Percentiles rank a stretch among this genome's conserved stretches.
phyloP scores from a whole-genome alignment of 2,329 filamentous ascomycete genomes.

The Exophiala dermatitidis region DNA sequence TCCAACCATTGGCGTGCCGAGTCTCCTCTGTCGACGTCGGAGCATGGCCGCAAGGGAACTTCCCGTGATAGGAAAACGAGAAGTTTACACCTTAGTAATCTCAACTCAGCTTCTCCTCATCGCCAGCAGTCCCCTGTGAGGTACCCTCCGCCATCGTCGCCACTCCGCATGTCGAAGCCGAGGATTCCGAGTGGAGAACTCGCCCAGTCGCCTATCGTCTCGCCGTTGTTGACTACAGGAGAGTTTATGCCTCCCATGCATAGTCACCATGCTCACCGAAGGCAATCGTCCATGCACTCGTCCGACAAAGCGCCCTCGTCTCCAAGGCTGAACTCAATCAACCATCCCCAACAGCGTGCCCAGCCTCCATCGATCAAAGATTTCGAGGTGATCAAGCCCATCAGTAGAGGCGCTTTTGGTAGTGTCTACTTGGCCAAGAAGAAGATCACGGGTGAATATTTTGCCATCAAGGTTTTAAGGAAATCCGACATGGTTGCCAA shows the following conservation, averaged over 20 bases:
- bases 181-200: slow-evolving; percentile 53
- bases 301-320: slow-evolving; percentile 72
- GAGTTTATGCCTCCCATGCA: slow-evolving; percentile 51
- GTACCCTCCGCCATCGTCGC: slow-evolving; percentile 67
- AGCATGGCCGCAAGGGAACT: slow-evolving; percentile 70
- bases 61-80: slow-evolving; percentile 76
- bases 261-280: slow-evolving; percentile 56
- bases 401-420: slow-evolving; percentile 96
- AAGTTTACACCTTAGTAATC: slow-evolving; percentile 74
- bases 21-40: slow-evolving; percentile 67
- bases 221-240: slow-evolving; percentile 73
- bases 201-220: slow-evolving; percentile 68
- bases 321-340: slow-evolving; percentile 65
- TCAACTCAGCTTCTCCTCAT: slow-evolving; percentile 60
- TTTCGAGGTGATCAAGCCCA: slow-evolving; percentile 98
- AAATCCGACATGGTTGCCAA: slow-evolving; percentile 99
- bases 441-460: slow-evolving; percentile 96
- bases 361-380: slow-evolving; percentile 96
- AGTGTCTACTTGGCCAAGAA: slow-evolving; percentile 98
- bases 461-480: slow-evolving; percentile 95
- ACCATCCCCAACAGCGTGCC: slow-evolving; percentile 76
- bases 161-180: slow-evolving; percentile 76
- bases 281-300: slow-evolving; percentile 84
- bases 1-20: slow-evolving; percentile 69
- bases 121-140: slow-evolving; percentile 86